Conservation (phyloP, 495 filamentous ascomycete species). For the Aspergillus indologenus region DNA sequence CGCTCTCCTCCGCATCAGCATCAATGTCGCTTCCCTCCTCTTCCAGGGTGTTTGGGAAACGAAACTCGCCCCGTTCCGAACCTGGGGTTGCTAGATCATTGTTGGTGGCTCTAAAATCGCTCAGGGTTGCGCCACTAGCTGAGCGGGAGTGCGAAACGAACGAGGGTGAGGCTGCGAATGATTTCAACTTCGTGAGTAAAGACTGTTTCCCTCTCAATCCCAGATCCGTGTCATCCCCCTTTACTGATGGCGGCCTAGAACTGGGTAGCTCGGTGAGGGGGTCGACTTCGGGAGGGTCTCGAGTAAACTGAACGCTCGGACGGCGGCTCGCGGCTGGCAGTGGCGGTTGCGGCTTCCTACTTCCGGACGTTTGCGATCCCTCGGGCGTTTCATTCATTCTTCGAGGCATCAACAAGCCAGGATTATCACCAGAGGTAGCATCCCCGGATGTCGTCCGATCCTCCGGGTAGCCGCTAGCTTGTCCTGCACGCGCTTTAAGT, state of each 20-base stretch:
- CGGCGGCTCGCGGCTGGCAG: constrained; percentile 44
- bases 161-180: constrained; percentile 45
- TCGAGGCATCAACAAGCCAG: constrained; percentile 27
- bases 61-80: constrained; percentile 51
- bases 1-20: constrained; percentile 73
- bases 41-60: constrained; percentile 51
- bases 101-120: constrained; percentile 28
- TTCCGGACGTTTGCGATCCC: constrained; percentile 20
- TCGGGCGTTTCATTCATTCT: constrained; percentile 29
- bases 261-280: constrained; percentile 39
- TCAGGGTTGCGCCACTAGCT: constrained; percentile 38
- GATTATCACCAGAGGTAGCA: constrained; percentile 19
- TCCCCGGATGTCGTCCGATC: constrained; percentile 12
- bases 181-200: constrained; percentile 66
- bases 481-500: constrained; percentile 20
- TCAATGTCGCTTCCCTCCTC: constrained; percentile 70
- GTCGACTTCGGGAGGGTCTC: constrained; percentile 44
- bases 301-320: constrained; percentile 65
- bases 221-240: constrained; percentile 52
- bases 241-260: constrained; percentile 55
- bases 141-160: constrained; percentile 44
- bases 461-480: constrained; percentile 15
- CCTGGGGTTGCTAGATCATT: constrained; percentile 35
- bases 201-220: constrained; percentile 55
- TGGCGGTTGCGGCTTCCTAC: constrained; percentile 28